These are phyloP conservation scores for Populus deltoides DNA, from an alignment of 345 rosid species.

Conservation along the genomic window DNA sequence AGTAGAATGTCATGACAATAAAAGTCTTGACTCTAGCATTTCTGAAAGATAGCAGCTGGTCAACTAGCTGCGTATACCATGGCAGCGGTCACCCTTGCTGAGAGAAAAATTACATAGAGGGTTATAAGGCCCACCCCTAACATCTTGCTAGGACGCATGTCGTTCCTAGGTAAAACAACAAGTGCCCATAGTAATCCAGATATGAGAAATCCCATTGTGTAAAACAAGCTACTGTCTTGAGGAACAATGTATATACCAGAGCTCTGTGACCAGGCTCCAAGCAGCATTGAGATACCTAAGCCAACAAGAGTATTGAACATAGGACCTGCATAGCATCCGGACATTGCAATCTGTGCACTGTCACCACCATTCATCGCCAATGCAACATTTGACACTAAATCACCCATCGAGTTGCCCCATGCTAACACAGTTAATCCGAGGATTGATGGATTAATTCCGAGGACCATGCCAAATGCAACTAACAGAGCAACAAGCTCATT, in stretches of 20 bases:
- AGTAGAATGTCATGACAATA: background rate
- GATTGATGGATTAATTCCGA: slow-evolving; percentile 75
- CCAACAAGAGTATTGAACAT: slow-evolving; percentile 90
- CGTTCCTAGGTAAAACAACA: slow-evolving; percentile 52
- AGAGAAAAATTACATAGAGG: slow-evolving; percentile 42
- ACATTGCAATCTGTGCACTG: slow-evolving; percentile 73
- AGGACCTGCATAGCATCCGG: slow-evolving; percentile 95
- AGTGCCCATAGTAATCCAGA: slow-evolving; percentile 60
- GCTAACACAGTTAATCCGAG: slow-evolving; percentile 86
- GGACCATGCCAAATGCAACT: slow-evolving; percentile 60
- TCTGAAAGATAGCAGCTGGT: background rate
- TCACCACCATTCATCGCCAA: slow-evolving; percentile 73
- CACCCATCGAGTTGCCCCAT: slow-evolving; percentile 98
- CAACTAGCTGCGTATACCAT: slow-evolving; percentile 14
- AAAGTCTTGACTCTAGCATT: background rate
- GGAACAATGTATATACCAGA: slow-evolving; percentile 55
- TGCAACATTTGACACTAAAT: slow-evolving; percentile 78
- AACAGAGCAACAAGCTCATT: slow-evolving; percentile 81
- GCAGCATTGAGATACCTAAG: slow-evolving; percentile 66
- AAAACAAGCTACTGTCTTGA: slow-evolving; percentile 54
- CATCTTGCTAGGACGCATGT: slow-evolving; percentile 68
- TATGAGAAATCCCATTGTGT: slow-evolving; percentile 69
- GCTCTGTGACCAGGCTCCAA: slow-evolving; percentile 67
- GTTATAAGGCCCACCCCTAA: slow-evolving; percentile 47
- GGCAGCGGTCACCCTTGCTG: slow-evolving; percentile 30